Percentiles rank a stretch among this genome's conserved stretches.
phyloP scores from a whole-genome alignment of 2,329 filamentous ascomycete species.

The Apiospora rasikravindrae region DNA sequence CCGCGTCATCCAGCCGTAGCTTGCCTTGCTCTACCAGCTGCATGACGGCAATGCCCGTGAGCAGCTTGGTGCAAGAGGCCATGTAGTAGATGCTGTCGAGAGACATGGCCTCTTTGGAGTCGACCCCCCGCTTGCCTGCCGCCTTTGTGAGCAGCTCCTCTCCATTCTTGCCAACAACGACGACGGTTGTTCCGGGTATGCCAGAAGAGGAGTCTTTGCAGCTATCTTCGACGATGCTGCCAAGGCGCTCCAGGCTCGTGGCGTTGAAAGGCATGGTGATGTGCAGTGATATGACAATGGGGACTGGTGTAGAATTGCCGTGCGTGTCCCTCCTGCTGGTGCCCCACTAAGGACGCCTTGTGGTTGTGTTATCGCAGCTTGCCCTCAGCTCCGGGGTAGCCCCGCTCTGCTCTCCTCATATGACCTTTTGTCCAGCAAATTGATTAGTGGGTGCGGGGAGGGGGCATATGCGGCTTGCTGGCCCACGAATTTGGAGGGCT shows the following conservation, averaged over 20 bases:
- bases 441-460: neutral
- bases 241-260: neutral
- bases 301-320: neutral
- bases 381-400: neutral
- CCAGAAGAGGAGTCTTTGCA: neutral
- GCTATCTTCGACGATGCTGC: neutral
- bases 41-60: conserved; percentile 58
- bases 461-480: neutral
- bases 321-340: neutral
- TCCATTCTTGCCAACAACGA: conserved; percentile 52
- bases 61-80: conserved; percentile 63
- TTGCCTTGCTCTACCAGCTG: conserved; percentile 60
- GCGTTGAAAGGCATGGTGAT: neutral
- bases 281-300: neutral
- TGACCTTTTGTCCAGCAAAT: neutral
- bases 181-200: conserved; percentile 15
- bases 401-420: neutral
- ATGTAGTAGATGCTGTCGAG: conserved; percentile 66
- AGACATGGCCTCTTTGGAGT: conserved; percentile 56
- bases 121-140: conserved; percentile 51
- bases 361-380: neutral
- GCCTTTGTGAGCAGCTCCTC: conserved; percentile 54
- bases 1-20: conserved; percentile 53
- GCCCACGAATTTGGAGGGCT: neutral
- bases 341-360: neutral